Conservation (phyloP, 805 yeast genomes). For the Cyberlindnera mrakii region DNA sequence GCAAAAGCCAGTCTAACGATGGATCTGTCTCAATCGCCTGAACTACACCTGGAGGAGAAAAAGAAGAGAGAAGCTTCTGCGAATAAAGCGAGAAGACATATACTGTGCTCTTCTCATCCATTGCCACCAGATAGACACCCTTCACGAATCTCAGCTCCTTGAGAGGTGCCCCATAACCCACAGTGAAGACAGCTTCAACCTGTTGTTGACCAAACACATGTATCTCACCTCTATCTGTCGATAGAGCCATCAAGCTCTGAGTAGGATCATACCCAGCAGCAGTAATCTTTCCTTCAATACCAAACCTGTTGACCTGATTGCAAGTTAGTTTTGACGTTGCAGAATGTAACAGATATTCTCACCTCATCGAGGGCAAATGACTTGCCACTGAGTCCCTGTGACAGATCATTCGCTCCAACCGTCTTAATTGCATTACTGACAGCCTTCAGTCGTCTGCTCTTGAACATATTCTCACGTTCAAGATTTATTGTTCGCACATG, state of each 20-base stretch:
- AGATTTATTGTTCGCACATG: too few species aligned
- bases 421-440: conserved; percentile 29
- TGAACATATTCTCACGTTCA: conserved; percentile 23
- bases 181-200: conserved; percentile 61
- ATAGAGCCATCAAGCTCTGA: conserved; percentile 78
- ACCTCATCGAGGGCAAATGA: conserved; percentile 28
- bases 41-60: conserved; percentile 60
- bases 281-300: conserved; percentile 57
- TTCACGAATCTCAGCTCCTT: conserved; percentile 60
- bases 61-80: conserved; percentile 52
- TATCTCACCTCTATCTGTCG: conserved; percentile 64
- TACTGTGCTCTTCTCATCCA: conserved; percentile 56
- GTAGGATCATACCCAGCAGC: conserved; percentile 81
- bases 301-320: conserved; percentile 34
- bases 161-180: conserved; percentile 46
- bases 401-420: conserved; percentile 23
- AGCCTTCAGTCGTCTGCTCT: conserved; percentile 25
- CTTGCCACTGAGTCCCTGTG: conserved; percentile 26
- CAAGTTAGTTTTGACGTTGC: not conserved
- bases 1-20: conserved; percentile 74
- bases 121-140: conserved; percentile 73
- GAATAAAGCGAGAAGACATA: conserved; percentile 65
- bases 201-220: conserved; percentile 81
- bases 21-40: conserved; percentile 77
- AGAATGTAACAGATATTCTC: conserved; percentile 3